These are phyloP conservation scores for Apiotrichum porosum DNA, from an alignment of 1,284 basidiomycete species.

Conservation along the genomic window DNA sequence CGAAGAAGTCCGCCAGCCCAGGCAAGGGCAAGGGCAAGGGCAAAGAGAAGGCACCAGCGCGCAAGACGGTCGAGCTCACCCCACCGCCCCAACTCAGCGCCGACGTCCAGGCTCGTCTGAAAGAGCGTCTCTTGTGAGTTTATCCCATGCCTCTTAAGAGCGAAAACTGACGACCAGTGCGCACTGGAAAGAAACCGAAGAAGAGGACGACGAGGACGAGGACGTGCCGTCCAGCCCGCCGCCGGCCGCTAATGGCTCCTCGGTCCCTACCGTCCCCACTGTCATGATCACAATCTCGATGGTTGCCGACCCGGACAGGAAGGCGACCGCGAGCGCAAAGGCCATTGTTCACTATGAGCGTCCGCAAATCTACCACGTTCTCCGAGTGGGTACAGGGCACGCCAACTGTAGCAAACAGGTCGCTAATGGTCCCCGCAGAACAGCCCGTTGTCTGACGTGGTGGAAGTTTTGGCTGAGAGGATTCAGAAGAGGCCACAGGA, in stretches of 20 bases:
- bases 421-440: slow-evolving; percentile 15
- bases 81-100: slow-evolving; percentile 30
- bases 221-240: not conserved
- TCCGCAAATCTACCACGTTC: slow-evolving; percentile 15
- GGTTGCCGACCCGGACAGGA: slow-evolving; percentile 27
- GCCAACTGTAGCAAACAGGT: not conserved
- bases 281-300: slow-evolving; percentile 27
- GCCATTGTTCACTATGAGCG: slow-evolving; percentile 30
- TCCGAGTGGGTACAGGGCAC: slow-evolving; percentile 15
- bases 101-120: slow-evolving; percentile 5
- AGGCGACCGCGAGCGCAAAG: slow-evolving; percentile 13
- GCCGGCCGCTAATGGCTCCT: not conserved
- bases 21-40: not conserved
- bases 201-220: not conserved
- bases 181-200: not conserved
- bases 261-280: not conserved
- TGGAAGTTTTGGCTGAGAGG: slow-evolving; percentile 19
- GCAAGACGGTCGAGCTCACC: slow-evolving; percentile 18
- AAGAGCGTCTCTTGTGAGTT: not conserved
- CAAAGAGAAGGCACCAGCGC: slow-evolving; percentile 1
- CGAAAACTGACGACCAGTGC: too few relatives aligned
- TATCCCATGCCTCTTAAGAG: too few relatives aligned
- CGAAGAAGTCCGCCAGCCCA: not conserved
- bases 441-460: slow-evolving; percentile 16
- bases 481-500: slow-evolving; percentile 22